phyloP scores from a whole-genome alignment of 768 basidiomycete species.

The Tylopilus plumbeoviolaceoides region DNA sequence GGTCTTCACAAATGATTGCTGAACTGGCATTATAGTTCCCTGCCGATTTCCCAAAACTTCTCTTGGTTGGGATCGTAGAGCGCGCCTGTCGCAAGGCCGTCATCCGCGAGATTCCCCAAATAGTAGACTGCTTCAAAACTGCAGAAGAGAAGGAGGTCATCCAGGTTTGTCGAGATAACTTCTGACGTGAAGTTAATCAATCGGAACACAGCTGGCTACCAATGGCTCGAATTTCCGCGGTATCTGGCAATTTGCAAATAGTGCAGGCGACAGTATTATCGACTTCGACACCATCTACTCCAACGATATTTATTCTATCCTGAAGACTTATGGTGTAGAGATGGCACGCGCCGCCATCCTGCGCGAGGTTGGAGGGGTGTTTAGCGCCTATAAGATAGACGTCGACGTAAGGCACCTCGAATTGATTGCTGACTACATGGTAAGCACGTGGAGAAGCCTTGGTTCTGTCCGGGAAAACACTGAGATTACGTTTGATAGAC shows the following conservation, averaged over 20 bases:
- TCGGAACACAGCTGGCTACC: conserved; percentile 58
- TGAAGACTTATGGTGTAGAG: conserved; percentile 94
- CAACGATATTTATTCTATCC: conserved; percentile 90
- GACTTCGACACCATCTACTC: conserved; percentile 83
- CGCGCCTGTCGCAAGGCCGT: conserved; percentile 78
- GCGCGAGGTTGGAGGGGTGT: conserved; percentile 86
- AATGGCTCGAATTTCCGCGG: conserved; percentile 94
- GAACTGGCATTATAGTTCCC: conserved; percentile 56
- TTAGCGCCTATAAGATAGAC: conserved; percentile 92
- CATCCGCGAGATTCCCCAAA: conserved; percentile 85
- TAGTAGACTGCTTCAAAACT: conserved; percentile 77
- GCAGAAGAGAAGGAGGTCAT: conserved; percentile 48
- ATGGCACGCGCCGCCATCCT: conserved; percentile 91
- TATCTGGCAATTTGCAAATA: conserved; percentile 73
- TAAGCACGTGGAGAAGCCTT: conserved; percentile 34
- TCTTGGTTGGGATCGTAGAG: conserved; percentile 92
- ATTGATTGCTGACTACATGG: conserved; percentile 99
- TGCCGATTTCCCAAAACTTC: conserved; percentile 84
- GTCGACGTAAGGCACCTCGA: conserved; percentile 93
- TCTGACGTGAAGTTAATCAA: not conserved
- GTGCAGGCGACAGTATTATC: conserved; percentile 52
- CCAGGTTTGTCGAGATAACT: conserved; percentile 34
- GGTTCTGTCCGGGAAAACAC: not conserved
- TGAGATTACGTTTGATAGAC: conserved; percentile 52
- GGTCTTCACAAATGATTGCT: not conserved